phyloP scores from a whole-genome alignment of 352 stramenopile species.

The Phytopythium chamaehyphon region DNA sequence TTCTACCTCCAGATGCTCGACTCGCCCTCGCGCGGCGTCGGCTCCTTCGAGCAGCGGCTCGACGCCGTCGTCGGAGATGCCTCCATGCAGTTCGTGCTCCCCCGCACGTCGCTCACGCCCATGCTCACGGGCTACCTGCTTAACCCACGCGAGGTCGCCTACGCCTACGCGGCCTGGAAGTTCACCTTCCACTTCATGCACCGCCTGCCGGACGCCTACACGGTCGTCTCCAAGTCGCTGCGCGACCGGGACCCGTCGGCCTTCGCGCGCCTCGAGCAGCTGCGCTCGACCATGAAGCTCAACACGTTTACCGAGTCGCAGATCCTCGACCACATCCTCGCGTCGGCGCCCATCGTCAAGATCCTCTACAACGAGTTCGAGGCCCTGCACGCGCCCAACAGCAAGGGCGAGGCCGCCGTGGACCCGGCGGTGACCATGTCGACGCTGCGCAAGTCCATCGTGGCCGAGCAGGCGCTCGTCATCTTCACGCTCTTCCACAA shows the following conservation, averaged over 20 bases:
- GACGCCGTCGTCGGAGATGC: slow-evolving; percentile 61
- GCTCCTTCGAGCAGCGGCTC: slow-evolving; percentile 66
- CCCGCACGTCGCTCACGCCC: slow-evolving; percentile 76
- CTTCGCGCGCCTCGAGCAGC: slow-evolving; percentile 71
- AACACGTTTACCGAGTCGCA: slow-evolving; percentile 87
- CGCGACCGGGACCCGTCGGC: slow-evolving; percentile 70
- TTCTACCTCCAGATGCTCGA: slow-evolving; percentile 83
- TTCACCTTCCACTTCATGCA: slow-evolving; percentile 89
- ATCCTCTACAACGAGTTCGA: slow-evolving; percentile 79
- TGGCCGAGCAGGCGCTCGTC: slow-evolving; percentile 66
- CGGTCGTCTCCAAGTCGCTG: slow-evolving; percentile 73
- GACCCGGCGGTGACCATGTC: slow-evolving; percentile 59
- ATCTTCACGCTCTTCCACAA: slow-evolving; percentile 83
- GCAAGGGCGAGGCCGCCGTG: slow-evolving; percentile 19
- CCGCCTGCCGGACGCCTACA: slow-evolving; percentile 75
- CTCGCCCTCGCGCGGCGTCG: slow-evolving; percentile 37
- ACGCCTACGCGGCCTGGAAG: slow-evolving; percentile 85
- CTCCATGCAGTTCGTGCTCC: slow-evolving; percentile 82
- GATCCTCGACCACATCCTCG: slow-evolving; percentile 84
- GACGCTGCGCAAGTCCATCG: slow-evolving; percentile 64
- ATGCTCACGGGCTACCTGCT: slow-evolving; percentile 77
- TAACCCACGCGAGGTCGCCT: slow-evolving; percentile 75
- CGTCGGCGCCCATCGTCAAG: slow-evolving; percentile 63
- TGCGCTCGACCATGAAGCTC: slow-evolving; percentile 81
- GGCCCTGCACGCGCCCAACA: slow-evolving; percentile 51